Percentiles rank a stretch among this genome's conserved stretches.
These are phyloP conservation scores for Colletotrichum filicis DNA, from an alignment of 2,329 filamentous ascomycete species.

Conservation along the genomic window DNA sequence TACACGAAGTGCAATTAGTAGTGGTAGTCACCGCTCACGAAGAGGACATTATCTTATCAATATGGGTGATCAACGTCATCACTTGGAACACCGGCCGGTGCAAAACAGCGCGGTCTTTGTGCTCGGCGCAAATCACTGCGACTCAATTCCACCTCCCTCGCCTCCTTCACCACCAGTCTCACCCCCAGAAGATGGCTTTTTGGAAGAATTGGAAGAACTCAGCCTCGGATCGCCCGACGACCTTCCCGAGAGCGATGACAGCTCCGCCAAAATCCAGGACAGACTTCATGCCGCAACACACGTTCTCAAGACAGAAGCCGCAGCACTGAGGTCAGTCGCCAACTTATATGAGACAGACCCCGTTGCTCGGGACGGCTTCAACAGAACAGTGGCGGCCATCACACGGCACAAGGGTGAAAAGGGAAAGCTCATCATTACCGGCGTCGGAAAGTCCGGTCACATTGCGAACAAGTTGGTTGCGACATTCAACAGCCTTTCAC, in stretches of 20 bases:
- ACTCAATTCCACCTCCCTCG: slow-evolving; percentile 58
- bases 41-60: background rate
- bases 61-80: slow-evolving; percentile 33
- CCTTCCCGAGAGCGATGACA: slow-evolving; percentile 37
- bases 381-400: slow-evolving; percentile 77
- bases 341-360: slow-evolving; percentile 78
- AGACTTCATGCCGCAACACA: slow-evolving; percentile 76
- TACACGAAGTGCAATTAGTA: background rate
- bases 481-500: slow-evolving; percentile 89
- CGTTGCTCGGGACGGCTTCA: slow-evolving; percentile 75
- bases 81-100: slow-evolving; percentile 52
- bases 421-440: slow-evolving; percentile 86
- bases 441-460: slow-evolving; percentile 93
- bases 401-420: slow-evolving; percentile 66
- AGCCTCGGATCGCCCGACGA: slow-evolving; percentile 33
- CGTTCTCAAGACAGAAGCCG: slow-evolving; percentile 87
- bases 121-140: slow-evolving; percentile 49
- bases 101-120: slow-evolving; percentile 64
- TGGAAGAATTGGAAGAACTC: slow-evolving; percentile 33
- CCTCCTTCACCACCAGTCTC: slow-evolving; percentile 55
- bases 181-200: slow-evolving; percentile 28
- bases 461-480: slow-evolving; percentile 91
- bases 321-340: slow-evolving; percentile 80
- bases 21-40: background rate
- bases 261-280: slow-evolving; percentile 38